Base-by-base conservation (phyloP, 768 basidiomycete species). In the Boletellus ananiceps region DNA sequence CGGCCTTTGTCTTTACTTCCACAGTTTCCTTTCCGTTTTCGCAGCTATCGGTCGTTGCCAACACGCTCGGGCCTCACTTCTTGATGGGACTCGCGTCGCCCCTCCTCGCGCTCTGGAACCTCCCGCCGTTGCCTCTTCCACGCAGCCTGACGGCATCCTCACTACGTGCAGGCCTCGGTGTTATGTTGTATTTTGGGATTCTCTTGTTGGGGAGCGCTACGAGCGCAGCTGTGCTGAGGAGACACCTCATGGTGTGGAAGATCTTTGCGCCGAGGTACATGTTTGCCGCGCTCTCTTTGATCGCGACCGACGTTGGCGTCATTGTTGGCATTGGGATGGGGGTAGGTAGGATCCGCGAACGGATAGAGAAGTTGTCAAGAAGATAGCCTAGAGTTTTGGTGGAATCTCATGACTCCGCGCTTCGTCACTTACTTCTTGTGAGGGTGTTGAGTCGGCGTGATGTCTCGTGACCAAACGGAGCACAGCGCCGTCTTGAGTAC, bases 221-320 rank as follows among this genome's bases (percentile, higher is more conserved):
- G 6, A 82, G 82, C 48, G 83, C 90, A 0, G 87, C 91, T 8
- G 78, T 83, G 57, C 68, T 94, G 44, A 69, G 93, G 55, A 66
- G 93, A 39, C 93, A 97, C 64, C 66, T 96, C 55, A 96, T 96
- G 93, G 93, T 97, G 19, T 99, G 96, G 96, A 97, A 98, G 70
- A 85, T 98, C 4, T 99, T 97, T 60, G 95, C 94, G 33, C 96
- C 96, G 54, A 71, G 95, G 54, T 96, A 94, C 64, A 94, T 97
- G 85, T 63, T 80, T 14, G 88, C 79, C 0, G 90, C 80, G 0
- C 59, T 81, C 4, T 77, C 78, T 25, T 64, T 95, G 32, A 36
- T 91, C 4, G 78, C 78, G 1, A 80, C 90, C 2, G 95, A 98
- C 68, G 32, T 84, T 0, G 85, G 75, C 13, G 62, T 65, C 8